These are phyloP conservation scores for Cyathus striatus DNA, from an alignment of 768 basidiomycete genomes.

Conservation along the genomic window DNA sequence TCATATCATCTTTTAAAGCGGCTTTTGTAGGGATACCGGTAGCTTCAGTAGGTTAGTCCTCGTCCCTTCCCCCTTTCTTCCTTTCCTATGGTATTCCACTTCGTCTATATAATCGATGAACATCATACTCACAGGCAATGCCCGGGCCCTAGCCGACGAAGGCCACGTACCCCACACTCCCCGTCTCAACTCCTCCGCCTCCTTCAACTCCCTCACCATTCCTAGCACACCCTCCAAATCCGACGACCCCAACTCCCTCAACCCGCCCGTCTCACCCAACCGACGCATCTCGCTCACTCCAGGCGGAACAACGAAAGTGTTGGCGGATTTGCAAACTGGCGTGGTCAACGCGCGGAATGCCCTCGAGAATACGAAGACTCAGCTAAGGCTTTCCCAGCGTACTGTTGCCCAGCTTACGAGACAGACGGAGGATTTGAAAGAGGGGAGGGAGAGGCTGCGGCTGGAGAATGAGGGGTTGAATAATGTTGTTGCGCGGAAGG, in stretches of 20 bases:
- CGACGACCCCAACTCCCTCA: slow-evolving; percentile 33
- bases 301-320: slow-evolving; percentile 80
- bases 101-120: slow-evolving; percentile 15
- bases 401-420: slow-evolving; percentile 81
- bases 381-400: slow-evolving; percentile 75
- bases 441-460: slow-evolving; percentile 75
- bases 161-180: slow-evolving; percentile 34
- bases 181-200: slow-evolving; percentile 17
- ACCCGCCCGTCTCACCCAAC: slow-evolving; percentile 48
- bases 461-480: slow-evolving; percentile 86
- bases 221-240: slow-evolving; percentile 28
- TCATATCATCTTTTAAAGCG: slow-evolving; percentile 12
- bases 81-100: slow-evolving; percentile 11
- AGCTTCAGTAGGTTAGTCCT: slow-evolving; percentile 65
- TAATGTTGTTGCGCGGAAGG: slow-evolving; percentile 84
- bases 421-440: slow-evolving; percentile 86
- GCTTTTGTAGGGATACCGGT: slow-evolving; percentile 64
- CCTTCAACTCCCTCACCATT: slow-evolving; percentile 22
- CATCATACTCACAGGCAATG: slow-evolving; percentile 57
- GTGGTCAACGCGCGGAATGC: slow-evolving; percentile 75
- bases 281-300: slow-evolving; percentile 60
- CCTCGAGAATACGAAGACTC: slow-evolving; percentile 81
- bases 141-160: slow-evolving; percentile 78
- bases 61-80: slow-evolving; percentile 4
- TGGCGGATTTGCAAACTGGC: slow-evolving; percentile 83